These are phyloP conservation scores for Acacia acuminata DNA, from an alignment of 306 rosid species.

Conservation along the genomic window DNA sequence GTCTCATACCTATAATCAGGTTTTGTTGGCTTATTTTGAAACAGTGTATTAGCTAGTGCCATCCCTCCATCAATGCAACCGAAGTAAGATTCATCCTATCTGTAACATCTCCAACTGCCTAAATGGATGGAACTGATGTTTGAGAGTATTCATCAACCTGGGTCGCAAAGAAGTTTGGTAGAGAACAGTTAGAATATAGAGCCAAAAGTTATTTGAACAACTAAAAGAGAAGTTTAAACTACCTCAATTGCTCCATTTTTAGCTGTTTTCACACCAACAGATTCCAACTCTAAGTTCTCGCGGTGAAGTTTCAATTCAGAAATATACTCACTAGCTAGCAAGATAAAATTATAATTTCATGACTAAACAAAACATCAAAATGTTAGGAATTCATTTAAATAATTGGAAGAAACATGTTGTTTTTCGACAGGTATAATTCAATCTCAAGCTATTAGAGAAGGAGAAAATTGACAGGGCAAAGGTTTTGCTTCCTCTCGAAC, in stretches of 20 bases:
- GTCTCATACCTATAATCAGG: constrained; percentile 80
- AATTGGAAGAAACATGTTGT: too few species aligned
- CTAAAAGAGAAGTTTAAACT: constrained; percentile 32
- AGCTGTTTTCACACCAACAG: constrained; percentile 71
- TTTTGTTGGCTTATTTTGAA: constrained; percentile 82
- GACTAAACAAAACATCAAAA: constrained; percentile 20
- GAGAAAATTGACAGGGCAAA: too few species aligned
- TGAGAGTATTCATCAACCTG: constrained; percentile 95
- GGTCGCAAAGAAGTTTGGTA: not conserved
- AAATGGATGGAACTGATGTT: constrained; percentile 90
- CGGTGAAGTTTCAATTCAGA: constrained; percentile 38
- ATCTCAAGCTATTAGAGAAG: too few species aligned
- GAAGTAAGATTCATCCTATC: constrained; percentile 94
- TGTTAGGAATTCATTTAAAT: too few species aligned
- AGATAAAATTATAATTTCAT: not conserved
- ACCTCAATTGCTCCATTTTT: constrained; percentile 94
- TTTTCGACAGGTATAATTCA: too few species aligned
- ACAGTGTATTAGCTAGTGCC: constrained; percentile 80
- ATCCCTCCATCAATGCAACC: constrained; percentile 98
- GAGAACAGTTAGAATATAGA: not conserved
- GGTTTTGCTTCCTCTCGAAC: too few species aligned
- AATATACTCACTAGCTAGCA: constrained; percentile 6
- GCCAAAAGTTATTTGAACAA: constrained; percentile 12
- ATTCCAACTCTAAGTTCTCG: constrained; percentile 95
- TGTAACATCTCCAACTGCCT: constrained; percentile 98